phyloP scores from a whole-genome alignment of 441 rosid species.

The Daphne laureola region DNA sequence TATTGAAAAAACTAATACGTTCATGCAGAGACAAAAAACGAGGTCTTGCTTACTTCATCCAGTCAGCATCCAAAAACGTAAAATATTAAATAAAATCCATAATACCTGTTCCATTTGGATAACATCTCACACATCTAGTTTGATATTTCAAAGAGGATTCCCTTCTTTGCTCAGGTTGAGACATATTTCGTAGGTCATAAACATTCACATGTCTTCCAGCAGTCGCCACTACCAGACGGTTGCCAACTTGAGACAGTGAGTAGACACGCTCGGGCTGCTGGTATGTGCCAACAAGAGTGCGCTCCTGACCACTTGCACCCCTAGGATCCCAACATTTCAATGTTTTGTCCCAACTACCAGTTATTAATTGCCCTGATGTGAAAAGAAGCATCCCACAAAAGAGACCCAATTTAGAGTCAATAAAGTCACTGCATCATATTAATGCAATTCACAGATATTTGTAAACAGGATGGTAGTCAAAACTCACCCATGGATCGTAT shows the following conservation, averaged over 20 bases:
- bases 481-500: no score
- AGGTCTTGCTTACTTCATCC: no score
- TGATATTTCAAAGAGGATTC: constrained; percentile 96
- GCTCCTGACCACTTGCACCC: constrained; percentile 89
- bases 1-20: no score
- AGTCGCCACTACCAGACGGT: constrained; percentile 84
- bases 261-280: constrained; percentile 91
- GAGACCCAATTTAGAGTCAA: no score
- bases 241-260: constrained; percentile 85
- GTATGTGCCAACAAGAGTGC: constrained; percentile 84
- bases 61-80: no score
- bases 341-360: constrained; percentile 96
- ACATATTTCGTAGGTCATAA: constrained; percentile 90
- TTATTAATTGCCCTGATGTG: constrained; percentile 74
- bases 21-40: no score
- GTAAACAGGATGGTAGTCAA: no score
- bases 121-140: constrained; percentile 89
- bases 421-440: no score
- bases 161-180: constrained; percentile 96
- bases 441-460: no score
- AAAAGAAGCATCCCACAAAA: background rate
- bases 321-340: constrained; percentile 97
- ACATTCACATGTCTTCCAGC: constrained; percentile 94
- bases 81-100: no score
- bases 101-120: constrained; percentile 94